These are phyloP conservation scores for Tuber indicum DNA, from an alignment of 495 filamentous ascomycete genomes.

Conservation along the genomic window DNA sequence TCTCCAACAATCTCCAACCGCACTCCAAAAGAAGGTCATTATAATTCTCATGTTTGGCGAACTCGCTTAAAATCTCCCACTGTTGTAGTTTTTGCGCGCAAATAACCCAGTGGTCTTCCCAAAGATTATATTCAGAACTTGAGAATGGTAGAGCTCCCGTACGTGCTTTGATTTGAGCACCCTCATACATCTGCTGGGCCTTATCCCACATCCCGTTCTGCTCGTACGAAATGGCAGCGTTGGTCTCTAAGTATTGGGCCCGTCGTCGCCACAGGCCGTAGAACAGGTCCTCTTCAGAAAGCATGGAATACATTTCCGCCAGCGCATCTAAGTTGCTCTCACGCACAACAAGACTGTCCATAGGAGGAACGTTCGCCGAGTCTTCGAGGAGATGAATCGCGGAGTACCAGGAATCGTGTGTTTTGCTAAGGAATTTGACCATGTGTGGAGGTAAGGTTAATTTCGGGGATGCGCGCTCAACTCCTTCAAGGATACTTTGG, in stretches of 20 bases:
- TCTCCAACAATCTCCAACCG: slow-evolving; percentile 87
- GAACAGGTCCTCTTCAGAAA: slow-evolving; percentile 94
- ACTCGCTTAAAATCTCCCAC: slow-evolving; percentile 94
- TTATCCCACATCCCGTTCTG: slow-evolving; percentile 99
- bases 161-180: slow-evolving; percentile 90
- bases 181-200: slow-evolving; percentile 90
- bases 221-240: slow-evolving; percentile 92
- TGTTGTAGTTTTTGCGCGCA: slow-evolving; percentile 98
- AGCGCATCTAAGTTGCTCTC: slow-evolving; percentile 94
- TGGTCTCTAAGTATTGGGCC: slow-evolving; percentile 92
- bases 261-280: slow-evolving; percentile 95
- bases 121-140: slow-evolving; percentile 93
- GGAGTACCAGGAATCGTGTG: slow-evolving; percentile 94
- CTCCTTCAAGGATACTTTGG: slow-evolving; percentile 78
- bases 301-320: slow-evolving; percentile 76
- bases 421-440: slow-evolving; percentile 83
- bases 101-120: slow-evolving; percentile 98
- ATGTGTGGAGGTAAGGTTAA: slow-evolving; percentile 93
- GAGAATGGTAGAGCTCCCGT: slow-evolving; percentile 91
- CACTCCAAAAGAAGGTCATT: slow-evolving; percentile 95
- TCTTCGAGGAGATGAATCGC: slow-evolving; percentile 78
- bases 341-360: slow-evolving; percentile 72
- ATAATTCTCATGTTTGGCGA: slow-evolving; percentile 98
- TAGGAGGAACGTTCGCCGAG: slow-evolving; percentile 68
- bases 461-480: slow-evolving; percentile 69